Evolutionary conservation across 805 yeast species (phyloP), one percentile per base, ranked within the genome.

Genomic region (Cyberlindnera misumaiensis): DNA sequence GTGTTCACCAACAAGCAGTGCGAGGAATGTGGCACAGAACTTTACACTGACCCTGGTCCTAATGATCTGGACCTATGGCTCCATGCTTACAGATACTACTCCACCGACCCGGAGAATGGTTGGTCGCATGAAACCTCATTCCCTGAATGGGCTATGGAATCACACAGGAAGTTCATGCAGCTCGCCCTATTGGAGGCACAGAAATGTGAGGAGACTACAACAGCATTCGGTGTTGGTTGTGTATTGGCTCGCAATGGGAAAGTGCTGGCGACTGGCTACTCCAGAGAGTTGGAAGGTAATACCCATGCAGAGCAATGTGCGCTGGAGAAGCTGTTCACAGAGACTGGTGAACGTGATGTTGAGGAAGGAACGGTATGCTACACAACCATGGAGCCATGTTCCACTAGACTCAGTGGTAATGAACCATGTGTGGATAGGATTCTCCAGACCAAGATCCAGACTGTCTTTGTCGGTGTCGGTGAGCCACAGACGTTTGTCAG

Each of bases 221-320:
- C 95, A 0, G 96, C 95, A 16, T 90, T 83, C 56, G 78, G 89
- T 46, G 97, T 93, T n/a, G 98, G 98, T 5, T 94, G 96, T 0
- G 79, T 87, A 0, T 64, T 93, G 4, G 90, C 77, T 0, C 62
- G 71, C 39, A 82, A 83, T 28, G 72, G 71, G 16, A 53, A 72
- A 37, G 65, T 90, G 0, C 56, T 93, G n/a, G 70, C 83, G 7
- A 77, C 85, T 0, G 98, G 98, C 0, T 87, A 75, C 53, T 86
- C 97, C 0, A 70, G 97, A 39, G 98, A 93, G 59, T 64, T 89
- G 3, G 84, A 82, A 14, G 98, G 97, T 0, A 93, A 90, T 59
- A 90, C 98, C 0, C 98, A 90, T 58, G 98, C 98, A 4, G 98
- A 93, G 53, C 96, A 93, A 57, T 83, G 94, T 65, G 96, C 96